phyloP scores from a whole-genome alignment of 192 early-diverging fungal genomes.

The Spizellomyces punctatus region DNA sequence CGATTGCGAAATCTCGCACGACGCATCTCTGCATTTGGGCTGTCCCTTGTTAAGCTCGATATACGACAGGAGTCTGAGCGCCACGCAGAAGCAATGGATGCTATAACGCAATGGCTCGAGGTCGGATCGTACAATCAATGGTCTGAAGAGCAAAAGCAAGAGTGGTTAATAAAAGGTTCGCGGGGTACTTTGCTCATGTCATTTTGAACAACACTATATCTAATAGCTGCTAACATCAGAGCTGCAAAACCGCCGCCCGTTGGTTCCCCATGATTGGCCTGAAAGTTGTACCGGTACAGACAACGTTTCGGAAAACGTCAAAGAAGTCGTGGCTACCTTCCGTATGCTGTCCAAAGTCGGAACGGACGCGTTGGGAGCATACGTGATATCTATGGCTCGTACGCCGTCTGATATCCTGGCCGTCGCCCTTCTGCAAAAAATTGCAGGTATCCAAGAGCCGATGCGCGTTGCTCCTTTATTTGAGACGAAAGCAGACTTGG shows the following conservation, averaged over 20 bases:
- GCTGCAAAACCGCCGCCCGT: constrained; percentile 30
- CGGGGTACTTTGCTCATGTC: background rate
- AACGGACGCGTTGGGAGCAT: constrained; percentile 32
- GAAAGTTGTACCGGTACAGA: background rate
- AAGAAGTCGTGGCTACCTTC: constrained; percentile 39
- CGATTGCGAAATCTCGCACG: constrained; percentile 21
- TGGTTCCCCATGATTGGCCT: constrained; percentile 36
- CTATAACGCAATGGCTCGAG: constrained; percentile 34
- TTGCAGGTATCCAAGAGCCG: constrained; percentile 18
- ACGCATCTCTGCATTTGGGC: constrained; percentile 36
- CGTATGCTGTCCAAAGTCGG: constrained; percentile 33
- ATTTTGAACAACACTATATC: too few species aligned
- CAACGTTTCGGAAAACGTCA: constrained; percentile 21
- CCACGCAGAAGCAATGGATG: constrained; percentile 36
- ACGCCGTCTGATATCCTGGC: constrained; percentile 36
- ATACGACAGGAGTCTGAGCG: constrained; percentile 41
- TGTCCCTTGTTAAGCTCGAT: constrained; percentile 39
- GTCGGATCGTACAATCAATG: constrained; percentile 30
- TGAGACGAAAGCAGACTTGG: constrained; percentile 43
- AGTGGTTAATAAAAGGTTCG: constrained; percentile 29
- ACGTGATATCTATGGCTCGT: constrained; percentile 42
- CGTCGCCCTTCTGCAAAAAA: constrained; percentile 37
- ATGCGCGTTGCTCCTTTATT: constrained; percentile 40
- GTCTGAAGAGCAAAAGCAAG: constrained; percentile 36
- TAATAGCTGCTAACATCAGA: constrained; percentile 5